Conservation (phyloP, 495 filamentous ascomycete species). For the Hamigera avellanea region DNA sequence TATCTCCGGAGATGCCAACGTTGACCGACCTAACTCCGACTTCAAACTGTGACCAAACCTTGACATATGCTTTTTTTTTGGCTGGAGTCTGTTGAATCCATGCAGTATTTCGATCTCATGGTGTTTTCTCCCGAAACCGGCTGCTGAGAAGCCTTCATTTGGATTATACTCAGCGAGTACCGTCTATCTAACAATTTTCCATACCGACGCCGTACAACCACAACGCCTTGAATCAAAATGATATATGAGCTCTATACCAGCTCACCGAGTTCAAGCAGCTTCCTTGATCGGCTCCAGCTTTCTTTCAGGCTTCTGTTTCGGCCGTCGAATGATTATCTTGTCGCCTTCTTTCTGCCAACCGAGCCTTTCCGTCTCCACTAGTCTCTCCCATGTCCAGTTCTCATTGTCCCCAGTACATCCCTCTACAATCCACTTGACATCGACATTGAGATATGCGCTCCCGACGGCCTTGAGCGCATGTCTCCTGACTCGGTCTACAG, state of each 20-base stretch:
- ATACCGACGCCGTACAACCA: neutral
- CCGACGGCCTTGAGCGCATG: conserved; percentile 78
- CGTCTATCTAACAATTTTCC: neutral
- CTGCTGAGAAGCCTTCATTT: too few relatives aligned
- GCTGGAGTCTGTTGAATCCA: too few relatives aligned
- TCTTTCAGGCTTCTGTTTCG: conserved; percentile 20
- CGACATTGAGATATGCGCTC: conserved; percentile 63
- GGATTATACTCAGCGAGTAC: too few relatives aligned
- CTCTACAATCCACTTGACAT: conserved; percentile 36
- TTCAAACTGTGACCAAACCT: conserved; percentile 75
- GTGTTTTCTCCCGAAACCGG: too few relatives aligned
- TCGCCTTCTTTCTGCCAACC: conserved; percentile 68
- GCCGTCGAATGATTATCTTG: conserved; percentile 59
- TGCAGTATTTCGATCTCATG: too few relatives aligned
- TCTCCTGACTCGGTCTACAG: conserved; percentile 54
- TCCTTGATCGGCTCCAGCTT: conserved; percentile 12
- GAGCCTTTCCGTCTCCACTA: conserved; percentile 53
- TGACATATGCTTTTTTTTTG: too few relatives aligned
- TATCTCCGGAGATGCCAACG: conserved; percentile 34
- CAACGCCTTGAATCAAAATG: conserved; percentile 1
- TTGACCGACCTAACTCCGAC: conserved; percentile 60
- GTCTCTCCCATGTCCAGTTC: conserved; percentile 57
- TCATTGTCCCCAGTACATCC: conserved; percentile 47
- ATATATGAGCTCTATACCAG: conserved; percentile 8
- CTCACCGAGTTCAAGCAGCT: conserved; percentile 2